Conservation (phyloP, 192 early-diverging fungal species). For the Coemansia sp. region DNA sequence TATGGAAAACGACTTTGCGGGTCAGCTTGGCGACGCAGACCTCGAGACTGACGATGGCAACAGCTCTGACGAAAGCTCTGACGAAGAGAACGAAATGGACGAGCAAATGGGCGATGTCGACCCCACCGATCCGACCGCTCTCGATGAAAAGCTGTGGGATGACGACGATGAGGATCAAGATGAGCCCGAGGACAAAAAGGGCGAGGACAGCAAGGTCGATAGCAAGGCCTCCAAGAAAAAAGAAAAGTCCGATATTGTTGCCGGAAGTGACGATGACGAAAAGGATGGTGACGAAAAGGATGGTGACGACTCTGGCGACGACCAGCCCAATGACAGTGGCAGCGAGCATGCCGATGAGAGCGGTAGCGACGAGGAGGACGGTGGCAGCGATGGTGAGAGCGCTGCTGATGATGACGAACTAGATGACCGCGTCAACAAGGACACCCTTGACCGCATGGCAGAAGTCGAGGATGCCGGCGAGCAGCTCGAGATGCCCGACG, state of each 20-base stretch:
- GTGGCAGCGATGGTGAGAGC: constrained; percentile 57
- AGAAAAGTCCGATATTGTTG: constrained; percentile 47
- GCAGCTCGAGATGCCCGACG: constrained; percentile 59
- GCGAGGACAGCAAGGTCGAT: constrained; percentile 53
- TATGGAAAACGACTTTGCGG: constrained; percentile 96
- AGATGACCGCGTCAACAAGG: constrained; percentile 52
- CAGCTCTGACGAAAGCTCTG: constrained; percentile 59
- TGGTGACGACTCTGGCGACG: constrained; percentile 6
- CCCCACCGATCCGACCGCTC: constrained; percentile 76
- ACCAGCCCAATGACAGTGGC: constrained; percentile 17
- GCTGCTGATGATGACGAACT: constrained; percentile 51
- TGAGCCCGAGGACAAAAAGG: constrained; percentile 48
- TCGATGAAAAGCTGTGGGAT: constrained; percentile 98
- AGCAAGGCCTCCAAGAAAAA: constrained; percentile 45
- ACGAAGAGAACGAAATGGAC: constrained; percentile 71
- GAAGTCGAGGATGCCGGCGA: constrained; percentile 55
- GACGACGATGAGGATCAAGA: constrained; percentile 65
- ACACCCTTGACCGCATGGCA: constrained; percentile 49
- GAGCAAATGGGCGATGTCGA: constrained; percentile 93
- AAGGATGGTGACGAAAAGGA: constrained; percentile 45
- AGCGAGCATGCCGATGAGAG: constrained; percentile 15
- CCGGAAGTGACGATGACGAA: constrained; percentile 49
- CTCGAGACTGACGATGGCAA: constrained; percentile 72
- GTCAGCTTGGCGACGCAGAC: constrained; percentile 83
- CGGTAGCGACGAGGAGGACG: constrained; percentile 36